Evolutionary conservation across 106 monocot species (phyloP), one percentile per base, ranked within the genome.

Genomic region (Ottelia alismoides): DNA sequence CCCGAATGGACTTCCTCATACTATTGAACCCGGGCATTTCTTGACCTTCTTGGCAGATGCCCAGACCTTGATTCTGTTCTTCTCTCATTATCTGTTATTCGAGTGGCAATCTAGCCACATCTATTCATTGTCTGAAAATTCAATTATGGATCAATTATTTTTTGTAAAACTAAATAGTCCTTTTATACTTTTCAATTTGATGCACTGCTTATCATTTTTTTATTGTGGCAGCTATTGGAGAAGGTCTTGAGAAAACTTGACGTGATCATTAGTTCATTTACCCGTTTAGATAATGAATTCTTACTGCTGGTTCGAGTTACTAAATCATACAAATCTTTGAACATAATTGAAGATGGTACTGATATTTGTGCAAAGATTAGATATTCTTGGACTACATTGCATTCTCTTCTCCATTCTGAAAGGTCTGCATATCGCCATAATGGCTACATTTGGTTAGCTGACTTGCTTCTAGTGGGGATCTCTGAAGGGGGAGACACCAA

Each of bases 371-470:
- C 62, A 28, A 72, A 76, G 56, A 74, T 65, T 43, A 75, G 66
- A 51, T 66, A 90, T 61, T 82, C 82, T 49, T 98, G 90, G 90
- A 70, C 79, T 62, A 90, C 89, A 7, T 70, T 98, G 30, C 90
- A 98, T 50, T 80, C 79, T 31, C 85, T 98, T 50, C 85, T 98
- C 60, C 85, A 98, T 59, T 82, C 98, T 32, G 79, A 85, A 22
- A 74, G 67, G 32, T 45, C 77, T 47, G 68, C 90, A 31, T 82
- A 68, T 70, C 90, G 85, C 20, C 86, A 83, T 49, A 76, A 90
- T 77, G 98, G 85, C 35, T 98, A 98, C 65, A 80, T 86, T 55
- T 98, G 98, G 90, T 61, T 98, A 2, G 71, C 72, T 52, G 98
- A 98, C 70, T 63, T 98, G 57, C 85, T 98, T 29, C 53, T 90